phyloP scores from a whole-genome alignment of 148 eudicot species.

The Cornus florida region DNA sequence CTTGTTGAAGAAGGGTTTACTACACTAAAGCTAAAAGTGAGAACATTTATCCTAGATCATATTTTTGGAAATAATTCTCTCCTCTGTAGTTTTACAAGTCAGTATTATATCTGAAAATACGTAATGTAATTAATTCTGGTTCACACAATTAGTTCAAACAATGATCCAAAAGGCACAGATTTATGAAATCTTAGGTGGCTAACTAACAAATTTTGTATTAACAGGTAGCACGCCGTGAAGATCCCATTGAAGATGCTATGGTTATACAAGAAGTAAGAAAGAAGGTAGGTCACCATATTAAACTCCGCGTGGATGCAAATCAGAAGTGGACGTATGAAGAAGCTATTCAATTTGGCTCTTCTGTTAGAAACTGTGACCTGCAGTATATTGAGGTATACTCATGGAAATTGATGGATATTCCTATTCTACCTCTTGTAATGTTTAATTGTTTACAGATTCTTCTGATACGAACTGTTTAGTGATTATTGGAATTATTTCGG shows the following conservation, averaged over 20 bases:
- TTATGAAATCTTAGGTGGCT: slow-evolving; percentile 10
- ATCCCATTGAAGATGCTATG: slow-evolving; percentile 79
- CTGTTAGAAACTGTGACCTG: slow-evolving; percentile 67
- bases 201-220: neutral
- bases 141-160: neutral
- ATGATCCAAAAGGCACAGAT: neutral
- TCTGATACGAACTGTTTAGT: slow-evolving; percentile 1
- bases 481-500: neutral
- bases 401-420: neutral
- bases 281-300: slow-evolving; percentile 60
- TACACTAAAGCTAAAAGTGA: slow-evolving; percentile 83
- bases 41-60: slow-evolving; percentile 16
- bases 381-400: slow-evolving; percentile 85
- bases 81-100: neutral
- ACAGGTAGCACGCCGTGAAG: slow-evolving; percentile 85
- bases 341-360: slow-evolving; percentile 66
- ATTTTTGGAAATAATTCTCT: neutral
- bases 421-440: neutral
- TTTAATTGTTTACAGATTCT: neutral
- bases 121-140: neutral
- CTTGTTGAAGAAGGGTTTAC: slow-evolving; percentile 84
- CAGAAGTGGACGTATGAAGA: slow-evolving; percentile 79
- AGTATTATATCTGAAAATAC: neutral
- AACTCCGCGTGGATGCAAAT: slow-evolving; percentile 93
- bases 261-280: slow-evolving; percentile 77